Evolutionary conservation across 345 rosid species (phyloP).

Genomic region (Hibiscus mutabilis): DNA sequence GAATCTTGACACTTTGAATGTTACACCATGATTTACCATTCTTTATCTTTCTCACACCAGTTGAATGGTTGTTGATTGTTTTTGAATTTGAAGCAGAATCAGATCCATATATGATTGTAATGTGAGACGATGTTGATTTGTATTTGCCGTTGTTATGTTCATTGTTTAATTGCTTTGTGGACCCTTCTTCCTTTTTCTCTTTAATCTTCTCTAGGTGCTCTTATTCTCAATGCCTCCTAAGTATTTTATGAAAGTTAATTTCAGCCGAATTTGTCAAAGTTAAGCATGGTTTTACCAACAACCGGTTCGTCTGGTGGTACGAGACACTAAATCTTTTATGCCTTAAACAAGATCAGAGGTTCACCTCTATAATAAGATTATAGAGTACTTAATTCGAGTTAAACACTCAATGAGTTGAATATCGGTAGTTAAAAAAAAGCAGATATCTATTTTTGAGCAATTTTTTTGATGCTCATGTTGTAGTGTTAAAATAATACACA

Average conservation of each 20-base stretch:
- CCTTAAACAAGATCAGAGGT: too few species aligned
- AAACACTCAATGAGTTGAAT: too few species aligned
- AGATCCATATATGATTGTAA: constrained; percentile 2
- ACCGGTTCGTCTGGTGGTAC: too few species aligned
- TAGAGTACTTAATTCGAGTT: too few species aligned
- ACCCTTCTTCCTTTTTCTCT: not conserved
- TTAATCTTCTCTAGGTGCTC: not conserved
- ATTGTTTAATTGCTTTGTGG: constrained; percentile 12
- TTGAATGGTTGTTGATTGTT: constrained; percentile 16
- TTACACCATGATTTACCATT: constrained; percentile 20
- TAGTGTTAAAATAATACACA: too few species aligned
- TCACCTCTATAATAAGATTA: too few species aligned
- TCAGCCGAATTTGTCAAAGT: not conserved
- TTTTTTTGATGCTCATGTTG: too few species aligned
- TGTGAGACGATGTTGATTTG: constrained; percentile 20
- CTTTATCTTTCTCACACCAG: constrained; percentile 11
- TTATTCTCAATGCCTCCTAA: not conserved
- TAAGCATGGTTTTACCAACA: not conserved
- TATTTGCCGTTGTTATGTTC: constrained; percentile 9
- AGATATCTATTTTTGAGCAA: too few species aligned
- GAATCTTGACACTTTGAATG: constrained; percentile 42
- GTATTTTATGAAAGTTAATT: not conserved
- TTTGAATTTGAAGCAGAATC: constrained; percentile 18
- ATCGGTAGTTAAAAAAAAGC: too few species aligned
- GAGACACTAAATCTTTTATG: too few species aligned